Evolutionary conservation across 257 asterid species (phyloP), one percentile per base, ranked within the genome.

Genomic region (Forsythia suspensa): DNA sequence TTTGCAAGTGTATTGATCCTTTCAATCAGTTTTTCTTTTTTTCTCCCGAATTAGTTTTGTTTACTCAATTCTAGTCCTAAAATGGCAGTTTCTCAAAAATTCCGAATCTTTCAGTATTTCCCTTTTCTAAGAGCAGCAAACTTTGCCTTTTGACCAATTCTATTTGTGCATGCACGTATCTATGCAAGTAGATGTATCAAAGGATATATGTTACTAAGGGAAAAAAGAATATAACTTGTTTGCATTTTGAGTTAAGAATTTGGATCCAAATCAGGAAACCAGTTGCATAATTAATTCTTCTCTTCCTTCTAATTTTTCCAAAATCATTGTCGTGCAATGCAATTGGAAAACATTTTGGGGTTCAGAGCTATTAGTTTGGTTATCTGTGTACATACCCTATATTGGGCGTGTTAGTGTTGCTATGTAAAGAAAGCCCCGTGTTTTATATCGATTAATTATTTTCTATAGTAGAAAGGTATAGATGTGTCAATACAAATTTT

Each of bases 1-100:
- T 51, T 15, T 15, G 5, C 20, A 51, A 73, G 59, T 79, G 82
- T 77, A 70, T 85, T 66, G 63, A 6, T 2, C 18, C 73, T 20
- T 13, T 15, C 67, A 0, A 2, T 74, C 15, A n/a, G 41, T 69
- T 51, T 18, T 38, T 42, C 57, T 3, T 3, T 3, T 0, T 48
- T 48, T 15, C 11, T 48, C 2, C 4, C 3, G 2, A 44, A 44
- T 44, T 15, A 44, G 3, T 43, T 43, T 1, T 43, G 3, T 8
- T 9, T 43, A 8, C 37, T 34, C 3, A 24, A 61, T 36, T 38
- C 4, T 69, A 38, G 70, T 70, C 18, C 75, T 12, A 42, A 67
- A 76, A 46, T 59, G 46, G 36, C 12, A 43, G 13, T 13, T 39
- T 71, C 44, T 10, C 5, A 5, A 15, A 16, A 21, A 34, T 41